phyloP scores from a whole-genome alignment of 1,284 basidiomycete species.

The Rhodotorula mucilaginosa region DNA sequence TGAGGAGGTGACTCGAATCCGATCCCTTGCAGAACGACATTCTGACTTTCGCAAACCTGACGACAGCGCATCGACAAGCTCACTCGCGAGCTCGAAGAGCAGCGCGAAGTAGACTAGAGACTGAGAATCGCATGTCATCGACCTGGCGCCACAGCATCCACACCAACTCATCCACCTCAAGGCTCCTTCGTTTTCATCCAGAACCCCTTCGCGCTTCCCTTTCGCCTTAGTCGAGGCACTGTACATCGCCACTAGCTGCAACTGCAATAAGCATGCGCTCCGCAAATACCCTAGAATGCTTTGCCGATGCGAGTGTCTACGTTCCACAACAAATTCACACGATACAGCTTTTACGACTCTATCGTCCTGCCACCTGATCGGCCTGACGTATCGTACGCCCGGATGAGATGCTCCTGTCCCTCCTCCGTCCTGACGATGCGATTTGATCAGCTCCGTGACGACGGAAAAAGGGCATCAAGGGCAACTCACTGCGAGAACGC shows the following conservation, averaged over 20 bases:
- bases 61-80: neutral
- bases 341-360: neutral
- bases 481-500: slow-evolving; percentile 76
- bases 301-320: neutral
- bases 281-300: neutral
- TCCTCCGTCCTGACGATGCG: slow-evolving; percentile 42
- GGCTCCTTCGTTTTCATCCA: too few species aligned
- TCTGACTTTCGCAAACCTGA: neutral
- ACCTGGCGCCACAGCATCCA: too few species aligned
- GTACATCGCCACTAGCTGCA: too few species aligned
- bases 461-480: neutral
- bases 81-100: slow-evolving; percentile 6
- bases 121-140: too few species aligned
- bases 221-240: too few species aligned
- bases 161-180: too few species aligned
- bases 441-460: too few species aligned
- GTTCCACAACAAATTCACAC: neutral
- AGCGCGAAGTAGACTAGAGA: slow-evolving; percentile 6
- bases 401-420: slow-evolving; percentile 46
- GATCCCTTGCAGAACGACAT: too few species aligned
- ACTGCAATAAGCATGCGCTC: too few species aligned
- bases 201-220: too few species aligned
- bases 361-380: slow-evolving; percentile 4
- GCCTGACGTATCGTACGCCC: slow-evolving; percentile 44
- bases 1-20: neutral